Base-by-base conservation (phyloP, 805 yeast species). In the Candida odintsovae region DNA sequence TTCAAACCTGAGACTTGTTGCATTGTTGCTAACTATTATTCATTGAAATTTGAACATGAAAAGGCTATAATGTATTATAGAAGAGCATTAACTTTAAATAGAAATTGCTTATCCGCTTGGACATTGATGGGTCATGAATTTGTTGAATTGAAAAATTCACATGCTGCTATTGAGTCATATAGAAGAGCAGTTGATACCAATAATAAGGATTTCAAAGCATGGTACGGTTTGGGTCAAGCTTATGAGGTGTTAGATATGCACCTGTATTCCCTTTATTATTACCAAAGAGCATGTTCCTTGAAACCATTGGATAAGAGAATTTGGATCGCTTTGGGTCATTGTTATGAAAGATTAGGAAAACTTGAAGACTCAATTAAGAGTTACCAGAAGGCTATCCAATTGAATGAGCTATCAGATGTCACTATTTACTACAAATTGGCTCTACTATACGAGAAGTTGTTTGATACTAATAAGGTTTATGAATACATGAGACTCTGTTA, bases 171-270 rank as follows among this genome's bases (percentile, higher is more conserved):
- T 45, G 97, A 92, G 69, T 82, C 95, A 48, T 94, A 94, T 62
- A 70, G 98, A 54, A 70, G 96, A 39, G 99, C 98, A 0, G 92
- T 90, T 1, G 97, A 90, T 61, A 83, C 90, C 3, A 88, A 87
- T 59, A 77, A 82, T 40, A 83, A 86, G 59, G 99, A 94, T 62
- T 95, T 86, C 63, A 72, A 96, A 43, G 98, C 98, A 0, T 94
- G 99, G 99, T 94, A 92, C 64, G 99, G 99, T 2, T 71, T 94
- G 44, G 99, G 99, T 0, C 98, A 94, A 66, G 98, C 98, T 1
- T 94, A 94, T 62, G 99, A 94, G 64, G 96, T 94, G 11, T 69
- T 92, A 46, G 97, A 92, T 55, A 92, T 92, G 97, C 94, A 88
- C 61, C 71, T 87, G 50, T 94, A 90, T 60, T 90, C 98, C 0